Percentiles rank a stretch among this genome's conserved stretches.
phyloP scores from a whole-genome alignment of 768 basidiomycete species.

The Hericium alpestre region DNA sequence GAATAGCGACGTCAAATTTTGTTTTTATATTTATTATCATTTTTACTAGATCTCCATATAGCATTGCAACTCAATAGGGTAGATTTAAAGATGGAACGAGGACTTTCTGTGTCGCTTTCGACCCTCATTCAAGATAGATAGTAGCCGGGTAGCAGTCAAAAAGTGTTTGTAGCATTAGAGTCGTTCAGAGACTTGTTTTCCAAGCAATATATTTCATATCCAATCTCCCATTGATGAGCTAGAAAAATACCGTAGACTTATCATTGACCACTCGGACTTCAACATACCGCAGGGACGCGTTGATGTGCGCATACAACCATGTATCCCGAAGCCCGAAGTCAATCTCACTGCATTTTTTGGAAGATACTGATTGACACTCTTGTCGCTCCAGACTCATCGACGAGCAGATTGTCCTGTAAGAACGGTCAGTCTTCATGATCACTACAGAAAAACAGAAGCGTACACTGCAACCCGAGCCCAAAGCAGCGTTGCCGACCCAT shows the following conservation, averaged over 20 bases:
- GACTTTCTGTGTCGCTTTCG: background rate
- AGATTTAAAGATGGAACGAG: background rate
- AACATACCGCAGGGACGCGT: too few species aligned
- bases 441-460: background rate
- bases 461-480: conserved; percentile 22
- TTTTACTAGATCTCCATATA: background rate
- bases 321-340: background rate
- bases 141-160: too few species aligned
- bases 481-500: conserved; percentile 47
- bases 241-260: too few species aligned
- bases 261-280: too few species aligned
- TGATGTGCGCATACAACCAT: too few species aligned
- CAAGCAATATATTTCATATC: too few species aligned
- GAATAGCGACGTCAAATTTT: background rate
- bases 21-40: background rate
- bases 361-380: conserved; percentile 17
- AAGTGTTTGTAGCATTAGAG: too few species aligned
- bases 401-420: conserved; percentile 36
- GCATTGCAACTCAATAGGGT: background rate
- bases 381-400: conserved; percentile 35
- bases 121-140: too few species aligned
- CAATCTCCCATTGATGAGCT: too few species aligned
- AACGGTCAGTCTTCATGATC: background rate
- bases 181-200: too few species aligned
- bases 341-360: background rate